Evolutionary conservation across 2,329 filamentous ascomycete species (phyloP), one percentile per base, ranked within the genome.

Genomic region (Drechslerella dactyloides): DNA sequence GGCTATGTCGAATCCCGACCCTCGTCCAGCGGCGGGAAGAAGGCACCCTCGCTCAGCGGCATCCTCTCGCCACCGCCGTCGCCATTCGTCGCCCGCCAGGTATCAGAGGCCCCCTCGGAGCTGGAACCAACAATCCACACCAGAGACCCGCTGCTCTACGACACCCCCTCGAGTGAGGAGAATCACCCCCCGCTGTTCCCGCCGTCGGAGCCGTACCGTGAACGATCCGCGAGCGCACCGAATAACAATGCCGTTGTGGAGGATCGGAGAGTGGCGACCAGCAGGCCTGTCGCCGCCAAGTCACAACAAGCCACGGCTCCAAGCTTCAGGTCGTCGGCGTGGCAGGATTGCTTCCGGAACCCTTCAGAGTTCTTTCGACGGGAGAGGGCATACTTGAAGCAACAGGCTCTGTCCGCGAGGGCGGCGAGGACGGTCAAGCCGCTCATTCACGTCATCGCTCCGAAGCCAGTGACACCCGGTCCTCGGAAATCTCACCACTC

Each of bases 311-410:
- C n/a, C 10, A 27, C 21, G 8, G 11, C 51, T 1, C 53, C 60
- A n/a, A 70, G 53, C 44, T 70, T 70, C 59, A 70, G 51, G 30
- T 63, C 66, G 33, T 60, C 59, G 2, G 66, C 66, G 35, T 70
- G 66, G 66, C 53, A 64, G 23, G 66, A 64, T 42, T 70, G 59
- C 40, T 60, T 64, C 21, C 54, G 59, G 23, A 63, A 59, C 27
- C 59, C 66, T n/a, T 19, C 50, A 8, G 66, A 70, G 23, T 70
- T 64, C 13, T 60, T 59, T n/a, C 59, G 50, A 21, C 56, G 66
- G 17, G 66, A 70, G 30, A 64, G 66, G 21, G 17, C 15, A 11
- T 70, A 58, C 46, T 24, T 70, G 21, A 59, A 70, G n/a, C 66
- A 70, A 42, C 50, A 55, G 2, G 58, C 56, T 23, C n/a, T n/a